Evolutionary conservation across 441 rosid species (phyloP).

Genomic region (Euphorbia corollata): DNA sequence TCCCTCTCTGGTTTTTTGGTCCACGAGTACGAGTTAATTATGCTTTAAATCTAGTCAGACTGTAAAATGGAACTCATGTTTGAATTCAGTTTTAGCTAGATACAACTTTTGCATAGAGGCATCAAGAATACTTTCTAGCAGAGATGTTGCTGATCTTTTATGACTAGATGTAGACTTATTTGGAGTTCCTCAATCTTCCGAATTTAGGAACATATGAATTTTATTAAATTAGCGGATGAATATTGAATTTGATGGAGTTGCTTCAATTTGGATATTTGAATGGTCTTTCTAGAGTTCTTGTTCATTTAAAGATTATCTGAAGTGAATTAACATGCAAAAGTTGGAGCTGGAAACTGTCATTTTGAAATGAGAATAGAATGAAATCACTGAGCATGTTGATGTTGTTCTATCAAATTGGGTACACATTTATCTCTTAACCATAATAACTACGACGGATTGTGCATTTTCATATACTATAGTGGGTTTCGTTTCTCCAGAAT

Average conservation of each 20-base stretch:
- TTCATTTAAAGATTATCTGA: neutral
- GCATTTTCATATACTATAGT: neutral
- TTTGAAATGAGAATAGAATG: neutral
- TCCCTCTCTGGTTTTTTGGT: neutral
- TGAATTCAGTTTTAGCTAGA: neutral
- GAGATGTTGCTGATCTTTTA: neutral
- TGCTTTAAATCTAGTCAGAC: too few relatives aligned
- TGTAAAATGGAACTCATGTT: neutral
- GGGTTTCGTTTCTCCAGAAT: neutral
- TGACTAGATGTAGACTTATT: neutral
- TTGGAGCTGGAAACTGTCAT: neutral
- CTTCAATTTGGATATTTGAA: neutral
- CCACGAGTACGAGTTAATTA: too few relatives aligned
- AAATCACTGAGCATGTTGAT: neutral
- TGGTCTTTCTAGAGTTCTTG: conserved; percentile 6
- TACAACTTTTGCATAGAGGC: neutral
- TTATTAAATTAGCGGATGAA: neutral
- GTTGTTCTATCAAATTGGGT: neutral
- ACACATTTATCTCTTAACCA: neutral
- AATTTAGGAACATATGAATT: neutral
- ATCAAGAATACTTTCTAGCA: neutral
- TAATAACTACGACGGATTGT: neutral
- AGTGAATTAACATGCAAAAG: too few relatives aligned
- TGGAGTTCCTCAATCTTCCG: neutral
- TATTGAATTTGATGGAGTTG: neutral